phyloP scores from a whole-genome alignment of 2,329 filamentous ascomycete species.

The Alternaria longipes region DNA sequence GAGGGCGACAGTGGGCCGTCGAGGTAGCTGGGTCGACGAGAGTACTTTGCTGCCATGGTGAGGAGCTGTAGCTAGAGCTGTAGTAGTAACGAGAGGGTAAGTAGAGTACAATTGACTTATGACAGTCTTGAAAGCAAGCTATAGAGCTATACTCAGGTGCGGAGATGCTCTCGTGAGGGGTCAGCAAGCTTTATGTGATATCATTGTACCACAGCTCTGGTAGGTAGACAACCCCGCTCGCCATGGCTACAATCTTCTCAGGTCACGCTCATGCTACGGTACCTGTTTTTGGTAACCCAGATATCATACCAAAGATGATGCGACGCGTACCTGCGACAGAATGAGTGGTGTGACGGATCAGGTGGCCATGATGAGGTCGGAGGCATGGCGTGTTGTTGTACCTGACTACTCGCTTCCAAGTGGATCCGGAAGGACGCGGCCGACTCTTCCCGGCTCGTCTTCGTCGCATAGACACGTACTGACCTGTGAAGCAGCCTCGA shows the following conservation, averaged over 20 bases:
- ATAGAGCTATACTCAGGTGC: slow-evolving; percentile 21
- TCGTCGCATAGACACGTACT: neutral
- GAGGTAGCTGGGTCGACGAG: slow-evolving; percentile 38
- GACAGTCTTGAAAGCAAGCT: slow-evolving; percentile 19
- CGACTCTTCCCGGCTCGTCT: slow-evolving; percentile 18
- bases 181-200: slow-evolving; percentile 47
- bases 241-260: slow-evolving; percentile 31
- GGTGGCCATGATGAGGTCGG: slow-evolving; percentile 29
- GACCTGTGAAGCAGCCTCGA: slow-evolving; percentile 4
- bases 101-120: slow-evolving; percentile 6
- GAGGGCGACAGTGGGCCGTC: slow-evolving; percentile 43
- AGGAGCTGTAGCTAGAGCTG: slow-evolving; percentile 12
- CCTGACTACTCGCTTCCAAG: slow-evolving; percentile 18
- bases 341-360: slow-evolving; percentile 37
- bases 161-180: slow-evolving; percentile 45
- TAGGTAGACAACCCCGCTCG: slow-evolving; percentile 36
- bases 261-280: slow-evolving; percentile 43
- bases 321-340: slow-evolving; percentile 20
- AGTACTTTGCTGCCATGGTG: slow-evolving; percentile 40
- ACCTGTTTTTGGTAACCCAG: slow-evolving; percentile 19
- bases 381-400: slow-evolving; percentile 32
- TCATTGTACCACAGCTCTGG: slow-evolving; percentile 38
- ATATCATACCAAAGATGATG: slow-evolving; percentile 18
- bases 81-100: neutral
- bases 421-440: slow-evolving; percentile 20